These are phyloP conservation scores for Urochloa ruziziensis DNA, from an alignment of 176 grass and related monocot species.

Conservation along the genomic window DNA sequence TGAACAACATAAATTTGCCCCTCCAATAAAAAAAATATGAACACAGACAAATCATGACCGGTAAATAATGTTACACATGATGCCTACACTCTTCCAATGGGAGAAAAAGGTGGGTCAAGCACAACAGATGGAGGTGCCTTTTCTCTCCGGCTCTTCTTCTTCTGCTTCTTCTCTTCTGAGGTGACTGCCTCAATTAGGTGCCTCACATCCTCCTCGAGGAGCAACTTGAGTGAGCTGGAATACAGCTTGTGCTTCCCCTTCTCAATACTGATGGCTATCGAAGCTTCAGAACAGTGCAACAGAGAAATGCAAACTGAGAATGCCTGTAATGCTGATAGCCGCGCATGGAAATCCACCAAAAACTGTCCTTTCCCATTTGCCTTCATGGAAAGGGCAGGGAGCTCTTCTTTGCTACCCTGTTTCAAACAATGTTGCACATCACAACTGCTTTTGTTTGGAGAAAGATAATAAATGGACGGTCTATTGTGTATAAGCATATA, in stretches of 20 bases:
- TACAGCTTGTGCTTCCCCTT: constrained; percentile 73
- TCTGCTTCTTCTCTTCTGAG: constrained; percentile 68
- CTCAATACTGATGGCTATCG: constrained; percentile 40
- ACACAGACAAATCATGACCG: constrained; percentile 20
- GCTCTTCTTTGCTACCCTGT: constrained; percentile 86
- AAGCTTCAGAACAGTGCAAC: constrained; percentile 72
- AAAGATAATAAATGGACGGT: constrained; percentile 11
- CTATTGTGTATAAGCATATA: background rate
- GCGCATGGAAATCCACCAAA: constrained; percentile 84
- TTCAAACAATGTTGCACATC: constrained; percentile 28
- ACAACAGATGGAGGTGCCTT: constrained; percentile 55
- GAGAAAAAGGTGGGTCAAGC: constrained; percentile 74
- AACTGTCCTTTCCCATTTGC: constrained; percentile 56
- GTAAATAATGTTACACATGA: background rate
- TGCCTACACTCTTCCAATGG: constrained; percentile 76
- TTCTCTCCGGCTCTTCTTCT: constrained; percentile 33
- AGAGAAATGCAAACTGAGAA: constrained; percentile 86
- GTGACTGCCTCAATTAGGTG: constrained; percentile 83
- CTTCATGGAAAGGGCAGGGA: constrained; percentile 69
- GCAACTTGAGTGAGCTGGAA: constrained; percentile 77
- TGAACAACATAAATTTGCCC: constrained; percentile 33
- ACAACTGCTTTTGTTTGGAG: background rate
- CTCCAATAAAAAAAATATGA: constrained; percentile 32
- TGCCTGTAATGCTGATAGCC: constrained; percentile 76
- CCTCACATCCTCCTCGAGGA: constrained; percentile 88